Evolutionary conservation across 495 filamentous ascomycete genomes (phyloP), one percentile per base, ranked within the genome.

Genomic region (Talaromyces ruber): DNA sequence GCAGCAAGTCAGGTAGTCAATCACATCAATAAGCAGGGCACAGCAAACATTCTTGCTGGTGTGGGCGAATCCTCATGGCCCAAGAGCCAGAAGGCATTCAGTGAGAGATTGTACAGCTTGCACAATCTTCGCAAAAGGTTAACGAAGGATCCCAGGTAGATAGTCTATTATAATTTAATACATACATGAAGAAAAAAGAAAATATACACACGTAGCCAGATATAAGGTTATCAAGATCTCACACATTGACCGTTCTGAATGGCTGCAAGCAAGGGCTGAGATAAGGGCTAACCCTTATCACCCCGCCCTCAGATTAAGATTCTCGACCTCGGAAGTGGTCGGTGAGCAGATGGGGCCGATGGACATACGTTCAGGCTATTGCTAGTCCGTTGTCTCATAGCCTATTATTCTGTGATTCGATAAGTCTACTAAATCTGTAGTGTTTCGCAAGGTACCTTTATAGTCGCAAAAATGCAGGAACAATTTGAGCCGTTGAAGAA

Each of bases 401-500:
- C 34, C 16, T 14, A 39, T 39, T 3, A 39, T 39, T n/a, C 12
- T 39, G 34, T 16, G 34, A 14, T 39, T 16, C n/a, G 5, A 39
- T 39, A 39, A 16, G 34, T 39, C 34, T 39, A 39, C 26, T 32
- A 34, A 12, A 22, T n/a, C n/a, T n/a, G n/a, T n/a, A n/a, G n/a
- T n/a, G n/a, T n/a, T n/a, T n/a, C n/a, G n/a, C n/a, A n/a, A n/a
- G n/a, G 14, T 21, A 39, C n/a, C 16, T 22, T 32, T 47, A 24
- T 45, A 18, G 4, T 11, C 22, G 12, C 18, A 68, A 77, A 68
- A 68, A 89, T 90, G 87, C 73, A 78, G 59, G 73, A 80, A 65
- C 71, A 83, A 68, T 96, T 97, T 64, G 84, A 84, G 62, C 88
- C 91, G 39, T 76, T 98, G 67, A 84, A 91, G 74, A 98, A 98